These are phyloP conservation scores for Pilobolus umbonatus DNA, from an alignment of 192 early-diverging fungal genomes.

Conservation along the genomic window DNA sequence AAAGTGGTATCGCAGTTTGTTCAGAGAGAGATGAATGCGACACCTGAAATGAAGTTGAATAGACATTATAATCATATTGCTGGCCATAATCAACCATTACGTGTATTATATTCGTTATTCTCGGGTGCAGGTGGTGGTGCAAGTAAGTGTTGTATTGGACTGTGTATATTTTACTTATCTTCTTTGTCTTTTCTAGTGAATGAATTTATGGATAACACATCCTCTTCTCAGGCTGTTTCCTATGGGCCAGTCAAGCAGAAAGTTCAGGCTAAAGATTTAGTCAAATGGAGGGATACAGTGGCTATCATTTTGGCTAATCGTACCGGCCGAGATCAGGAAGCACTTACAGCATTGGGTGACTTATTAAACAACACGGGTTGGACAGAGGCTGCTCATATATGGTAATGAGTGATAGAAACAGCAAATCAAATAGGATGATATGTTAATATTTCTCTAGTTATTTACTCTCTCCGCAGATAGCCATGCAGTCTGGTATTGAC, in stretches of 20 bases:
- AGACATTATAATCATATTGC: conserved; percentile 9
- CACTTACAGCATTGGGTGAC: conserved; percentile 76
- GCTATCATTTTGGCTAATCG: conserved; percentile 82
- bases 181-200: not conserved
- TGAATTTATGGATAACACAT: conserved; percentile 28
- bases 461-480: conserved; percentile 22
- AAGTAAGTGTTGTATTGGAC: conserved; percentile 5
- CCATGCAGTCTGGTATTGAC: conserved; percentile 58
- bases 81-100: conserved; percentile 44
- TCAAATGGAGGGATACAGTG: conserved; percentile 71
- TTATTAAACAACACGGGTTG: conserved; percentile 51
- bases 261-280: conserved; percentile 28
- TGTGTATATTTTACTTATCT: not conserved
- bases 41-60: conserved; percentile 4
- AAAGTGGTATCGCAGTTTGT: conserved; percentile 72
- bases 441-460: too few species aligned
- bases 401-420: conserved; percentile 43
- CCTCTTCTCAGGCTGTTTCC: too few species aligned
- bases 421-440: too few species aligned
- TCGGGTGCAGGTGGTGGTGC: conserved; percentile 54
- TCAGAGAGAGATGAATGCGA: conserved; percentile 40
- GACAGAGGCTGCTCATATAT: conserved; percentile 71
- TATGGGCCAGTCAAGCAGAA: not conserved
- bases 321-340: conserved; percentile 63
- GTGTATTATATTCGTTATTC: conserved; percentile 65